Evolutionary conservation across 2,329 filamentous ascomycete species (phyloP), one percentile per base, ranked within the genome.

Genomic region (Ustilaginoidea virens): DNA sequence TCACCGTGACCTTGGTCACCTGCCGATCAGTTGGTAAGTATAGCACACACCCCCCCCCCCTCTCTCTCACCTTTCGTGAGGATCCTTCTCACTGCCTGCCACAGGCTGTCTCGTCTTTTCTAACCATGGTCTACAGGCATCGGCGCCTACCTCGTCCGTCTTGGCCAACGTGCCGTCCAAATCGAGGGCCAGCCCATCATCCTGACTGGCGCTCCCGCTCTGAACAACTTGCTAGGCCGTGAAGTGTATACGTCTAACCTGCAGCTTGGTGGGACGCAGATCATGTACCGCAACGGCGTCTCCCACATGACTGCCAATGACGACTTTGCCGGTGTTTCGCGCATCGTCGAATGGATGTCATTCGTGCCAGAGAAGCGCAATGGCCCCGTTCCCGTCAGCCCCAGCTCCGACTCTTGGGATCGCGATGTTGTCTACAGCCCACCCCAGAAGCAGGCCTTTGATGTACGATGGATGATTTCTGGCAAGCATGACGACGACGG

Each of bases 261-360:
- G 49, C 90, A 98, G 66, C 82, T 98, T 40, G 90, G 90, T 74
- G 90, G 90, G 45, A 98, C 90, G n/a, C 90, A 98, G 60, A 98
- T 98, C 69, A 98, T 98, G 90, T 96, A 98, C 74, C 86, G 82
- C 63, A 98, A 98, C 54, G 90, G 90, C 73, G 90, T 98, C 23
- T 96, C 90, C 14, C 90, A 98, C 65, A 87, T 96, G 81, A 94
- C 87, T 42, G 90, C 90, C 47, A 80, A 79, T 43, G 87, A 98
- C 48, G 90, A 98, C 61, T 96, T 98, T 46, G 86, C 87, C 47
- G 90, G 90, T 71, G 81, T 98, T 14, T 85, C 81, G 47, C 92
- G 92, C 69, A 96, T 98, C 50, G 83, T 96, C 28, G 80, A 92
- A 53, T 98, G 90, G 90, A 74, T 98, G 68, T 90, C 87, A 2